Evolutionary conservation across 1,139 yeast species (phyloP), one percentile per base, ranked within the genome.

Genomic region (Candida smagusa): DNA sequence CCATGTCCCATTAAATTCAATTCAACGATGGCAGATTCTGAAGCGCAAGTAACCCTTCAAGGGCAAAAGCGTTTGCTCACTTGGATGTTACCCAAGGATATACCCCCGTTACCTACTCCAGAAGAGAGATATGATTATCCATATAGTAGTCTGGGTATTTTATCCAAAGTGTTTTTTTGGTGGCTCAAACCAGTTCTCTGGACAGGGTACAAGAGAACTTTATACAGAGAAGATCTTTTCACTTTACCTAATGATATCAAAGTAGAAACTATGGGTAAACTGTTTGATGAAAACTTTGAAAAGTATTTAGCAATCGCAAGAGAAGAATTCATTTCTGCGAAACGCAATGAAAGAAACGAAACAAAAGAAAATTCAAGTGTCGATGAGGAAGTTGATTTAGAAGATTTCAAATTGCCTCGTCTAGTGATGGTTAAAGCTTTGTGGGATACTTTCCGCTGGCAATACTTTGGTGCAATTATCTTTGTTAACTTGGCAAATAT

Each of bases 121-220:
- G 68, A 66, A 9, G 79, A 75, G 47, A 54, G 79, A 34, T 51
- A 39, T 22, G 48, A 52, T 1, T 73, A 58, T 44, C 77, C 78
- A 0, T 56, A 53, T 29, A 38, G 37, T 6, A 39, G 51, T 2
- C 54, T 68, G n/a, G 70, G 69, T 44, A 31, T 61, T n/a, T 4
- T 73, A 6, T 64, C 68, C n/a, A 51, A 56, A 41, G 32, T 65
- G 1, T 72, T 74, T 49, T 75, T 75, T 56, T 66, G 75, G 72
- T 74, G 80, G 77, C 47, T 76, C 36, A 43, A 49, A 30, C 81
- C 81, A 1, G 50, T 76, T 13, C 56, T 76, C 66, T 50, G 48
- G 16, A 59, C 65, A n/a, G 81, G 81, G 1, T 76, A 76, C 49
- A 69, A 65, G 48, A 58, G 81, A 43, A 75, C 79, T 3, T 56